Evolutionary conservation across 2,329 filamentous ascomycete genomes (phyloP).

Genomic region (Plectosphaerella plurivora): DNA sequence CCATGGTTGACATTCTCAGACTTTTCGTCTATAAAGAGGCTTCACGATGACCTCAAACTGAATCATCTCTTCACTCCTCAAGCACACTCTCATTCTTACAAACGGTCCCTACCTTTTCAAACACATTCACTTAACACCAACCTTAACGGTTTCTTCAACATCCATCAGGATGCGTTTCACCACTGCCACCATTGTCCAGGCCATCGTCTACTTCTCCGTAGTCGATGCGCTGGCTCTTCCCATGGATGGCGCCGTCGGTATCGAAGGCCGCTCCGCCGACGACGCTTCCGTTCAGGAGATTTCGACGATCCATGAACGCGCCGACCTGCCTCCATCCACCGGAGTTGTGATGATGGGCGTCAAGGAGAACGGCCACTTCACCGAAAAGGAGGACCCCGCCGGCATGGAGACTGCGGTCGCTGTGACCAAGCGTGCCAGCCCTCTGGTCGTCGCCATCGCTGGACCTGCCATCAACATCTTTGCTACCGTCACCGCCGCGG

Average conservation of each 20-base stretch:
- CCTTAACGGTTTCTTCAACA: background rate
- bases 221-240: slow-evolving; percentile 2
- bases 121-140: background rate
- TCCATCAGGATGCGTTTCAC: slow-evolving; percentile 3
- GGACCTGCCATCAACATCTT: slow-evolving; percentile 1
- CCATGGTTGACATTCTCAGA: too few species aligned
- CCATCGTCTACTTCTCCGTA: background rate
- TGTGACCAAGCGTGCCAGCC: slow-evolving; percentile 5
- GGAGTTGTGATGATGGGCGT: slow-evolving; percentile 4
- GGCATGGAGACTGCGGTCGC: slow-evolving; percentile 1
- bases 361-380: slow-evolving; percentile 7
- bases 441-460: slow-evolving; percentile 15
- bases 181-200: background rate
- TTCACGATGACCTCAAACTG: too few species aligned
- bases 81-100: background rate
- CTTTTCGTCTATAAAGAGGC: too few species aligned
- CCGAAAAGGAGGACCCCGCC: slow-evolving; percentile 4
- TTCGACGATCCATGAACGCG: background rate
- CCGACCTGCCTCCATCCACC: slow-evolving; percentile 4
- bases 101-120: background rate
- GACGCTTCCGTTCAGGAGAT: background rate
- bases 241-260: background rate
- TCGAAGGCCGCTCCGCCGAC: slow-evolving; percentile 1
- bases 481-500: slow-evolving; percentile 4
- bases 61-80: too few species aligned